Evolutionary conservation across 306 rosid species (phyloP), one percentile per base, ranked within the genome.

Genomic region (Prunus fruticosa): DNA sequence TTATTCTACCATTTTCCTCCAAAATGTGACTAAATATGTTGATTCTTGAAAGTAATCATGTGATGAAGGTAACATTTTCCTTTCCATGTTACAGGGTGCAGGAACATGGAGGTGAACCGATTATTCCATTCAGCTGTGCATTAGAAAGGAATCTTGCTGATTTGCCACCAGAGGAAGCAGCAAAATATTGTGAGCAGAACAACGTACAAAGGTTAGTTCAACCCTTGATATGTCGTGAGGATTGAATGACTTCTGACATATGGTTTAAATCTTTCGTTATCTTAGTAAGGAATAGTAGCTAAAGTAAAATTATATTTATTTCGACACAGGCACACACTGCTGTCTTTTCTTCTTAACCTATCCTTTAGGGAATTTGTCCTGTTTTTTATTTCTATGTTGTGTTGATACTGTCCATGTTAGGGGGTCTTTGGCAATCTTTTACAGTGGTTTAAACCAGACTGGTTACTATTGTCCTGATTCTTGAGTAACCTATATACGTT

Each of bases 71-170:
- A 51, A 54, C 58, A 46, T 74, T 70, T 27, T 53, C 19, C 54
- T 53, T 69, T 80, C 65, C 69, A 45, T 75, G 77, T 76, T 73
- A 47, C 86, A 95, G 99, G 99, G 98, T 95, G 70, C 99, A 95
- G 89, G 99, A 92, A 86, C 97, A 95, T 54, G 99, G 99, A 49
- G 97, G 91, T 67, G 97, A 88, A 67, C 84, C 73, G 11, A 91
- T 95, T 74, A 90, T 95, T 83, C 99, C 99, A 78, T 92, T 95
- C 83, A 95, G 99, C 76, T 85, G 97, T 68, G 93, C 38, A 66
- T 88, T 95, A 52, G 99, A 95, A 81, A 95, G 88, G 86, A 91
- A 82, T 80, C 96, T 95, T 63, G 85, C 97, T 20, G 99, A 95
- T 77, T 72, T 89, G 88, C 89, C 92, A 46, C 85, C 89, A 45